These are phyloP conservation scores for Botrytis byssoidea DNA, from an alignment of 2,329 filamentous ascomycete species.

Conservation along the genomic window DNA sequence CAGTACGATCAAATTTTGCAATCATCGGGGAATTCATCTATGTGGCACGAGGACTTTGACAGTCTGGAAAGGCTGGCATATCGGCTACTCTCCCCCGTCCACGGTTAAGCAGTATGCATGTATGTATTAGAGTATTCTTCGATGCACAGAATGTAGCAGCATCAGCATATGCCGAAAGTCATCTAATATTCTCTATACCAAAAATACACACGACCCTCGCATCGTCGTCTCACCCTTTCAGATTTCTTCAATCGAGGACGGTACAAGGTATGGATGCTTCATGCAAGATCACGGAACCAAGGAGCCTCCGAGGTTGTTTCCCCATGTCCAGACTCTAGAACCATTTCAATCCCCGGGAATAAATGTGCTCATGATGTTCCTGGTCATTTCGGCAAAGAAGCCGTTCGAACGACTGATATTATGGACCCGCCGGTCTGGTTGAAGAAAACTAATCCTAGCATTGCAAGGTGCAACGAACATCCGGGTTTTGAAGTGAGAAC, in stretches of 20 bases:
- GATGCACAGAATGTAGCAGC: not conserved
- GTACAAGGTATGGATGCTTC: not conserved
- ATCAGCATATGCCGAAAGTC: not conserved
- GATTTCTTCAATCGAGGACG: not conserved
- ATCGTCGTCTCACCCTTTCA: not conserved
- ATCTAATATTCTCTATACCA: not conserved
- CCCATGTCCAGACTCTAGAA: not conserved
- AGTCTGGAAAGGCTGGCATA: not conserved
- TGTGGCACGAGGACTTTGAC: not conserved
- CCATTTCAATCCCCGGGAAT: not conserved
- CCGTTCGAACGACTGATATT: constrained; percentile 6
- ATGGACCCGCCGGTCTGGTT: constrained; percentile 2
- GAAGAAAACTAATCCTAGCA: not conserved
- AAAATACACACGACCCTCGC: not conserved
- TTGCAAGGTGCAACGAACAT: not conserved
- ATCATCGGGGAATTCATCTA: not conserved
- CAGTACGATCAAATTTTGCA: not conserved
- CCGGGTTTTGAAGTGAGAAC: not conserved
- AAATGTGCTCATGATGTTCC: too few relatives aligned
- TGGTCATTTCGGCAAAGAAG: not conserved
- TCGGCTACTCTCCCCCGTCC: not conserved
- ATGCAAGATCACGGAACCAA: not conserved
- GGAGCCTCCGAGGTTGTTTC: not conserved
- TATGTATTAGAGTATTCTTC: not conserved
- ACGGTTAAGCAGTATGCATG: not conserved